Conservation (phyloP, 306 rosid genomes). For the Cucurbita argyrosperma region DNA sequence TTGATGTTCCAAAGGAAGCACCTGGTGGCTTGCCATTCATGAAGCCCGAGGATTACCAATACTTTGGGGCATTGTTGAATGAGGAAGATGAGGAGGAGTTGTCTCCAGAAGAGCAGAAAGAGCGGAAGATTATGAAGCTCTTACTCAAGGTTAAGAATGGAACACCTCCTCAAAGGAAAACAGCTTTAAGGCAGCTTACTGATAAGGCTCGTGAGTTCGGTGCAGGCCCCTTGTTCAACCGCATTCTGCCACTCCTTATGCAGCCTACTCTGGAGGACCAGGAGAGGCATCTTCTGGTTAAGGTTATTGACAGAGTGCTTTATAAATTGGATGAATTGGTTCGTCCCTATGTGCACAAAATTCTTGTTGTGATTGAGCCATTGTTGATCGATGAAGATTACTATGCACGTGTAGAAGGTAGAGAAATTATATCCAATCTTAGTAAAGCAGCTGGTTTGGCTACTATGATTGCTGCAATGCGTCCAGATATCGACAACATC, state of each 20-base stretch:
- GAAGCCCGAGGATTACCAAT: constrained; percentile 73
- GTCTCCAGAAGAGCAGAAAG: constrained; percentile 64
- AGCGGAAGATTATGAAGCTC: constrained; percentile 73
- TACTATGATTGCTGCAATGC: constrained; percentile 97
- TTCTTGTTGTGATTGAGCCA: constrained; percentile 95
- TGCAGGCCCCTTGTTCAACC: constrained; percentile 66
- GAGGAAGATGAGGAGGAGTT: constrained; percentile 59
- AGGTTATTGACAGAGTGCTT: constrained; percentile 77
- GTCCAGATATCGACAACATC: constrained; percentile 92
- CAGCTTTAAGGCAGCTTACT: constrained; percentile 60
- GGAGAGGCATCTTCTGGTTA: constrained; percentile 70
- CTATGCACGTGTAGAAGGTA: constrained; percentile 91
- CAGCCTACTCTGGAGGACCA: constrained; percentile 74
- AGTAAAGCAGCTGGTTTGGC: constrained; percentile 99
- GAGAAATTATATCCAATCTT: constrained; percentile 88
- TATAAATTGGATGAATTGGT: constrained; percentile 91
- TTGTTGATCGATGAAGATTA: constrained; percentile 90
- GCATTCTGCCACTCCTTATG: constrained; percentile 63
- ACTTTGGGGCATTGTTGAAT: constrained; percentile 55
- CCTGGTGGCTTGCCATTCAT: constrained; percentile 64
- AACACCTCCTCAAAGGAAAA: constrained; percentile 63
- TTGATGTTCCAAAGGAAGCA: constrained; percentile 59
- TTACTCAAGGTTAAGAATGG: constrained; percentile 67
- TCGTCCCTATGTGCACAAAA: constrained; percentile 87
- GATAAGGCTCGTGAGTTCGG: constrained; percentile 71